These are phyloP conservation scores for Brassica hybrid DNA, from an alignment of 441 rosid genomes.

Conservation along the genomic window DNA sequence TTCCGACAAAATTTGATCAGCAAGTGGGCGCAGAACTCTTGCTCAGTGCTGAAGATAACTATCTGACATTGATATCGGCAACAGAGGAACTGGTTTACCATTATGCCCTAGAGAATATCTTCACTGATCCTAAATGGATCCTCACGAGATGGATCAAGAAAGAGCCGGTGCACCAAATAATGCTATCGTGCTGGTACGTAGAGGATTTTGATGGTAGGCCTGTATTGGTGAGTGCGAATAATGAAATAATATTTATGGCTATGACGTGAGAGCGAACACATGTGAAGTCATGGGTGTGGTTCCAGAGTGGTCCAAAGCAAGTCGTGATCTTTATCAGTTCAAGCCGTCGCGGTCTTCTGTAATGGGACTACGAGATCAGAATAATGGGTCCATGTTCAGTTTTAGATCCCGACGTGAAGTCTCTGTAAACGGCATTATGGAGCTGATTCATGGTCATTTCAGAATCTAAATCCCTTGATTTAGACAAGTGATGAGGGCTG, in stretches of 20 bases:
- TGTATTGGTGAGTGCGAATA: neutral
- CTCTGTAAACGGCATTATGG: neutral
- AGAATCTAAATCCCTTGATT: no score
- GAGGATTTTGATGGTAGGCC: neutral
- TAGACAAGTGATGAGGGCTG: neutral
- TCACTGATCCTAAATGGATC: no score
- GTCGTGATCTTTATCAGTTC: neutral
- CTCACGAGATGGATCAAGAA: neutral
- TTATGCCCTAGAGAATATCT: no score
- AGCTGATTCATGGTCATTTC: no score
- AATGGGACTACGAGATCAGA: neutral
- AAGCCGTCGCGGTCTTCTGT: slow-evolving; percentile 19
- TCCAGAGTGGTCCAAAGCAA: neutral
- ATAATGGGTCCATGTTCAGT: neutral
- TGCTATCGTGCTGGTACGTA: neutral
- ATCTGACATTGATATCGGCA: no score
- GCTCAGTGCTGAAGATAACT: no score
- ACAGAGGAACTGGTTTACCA: no score
- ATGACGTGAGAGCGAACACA: slow-evolving; percentile 5
- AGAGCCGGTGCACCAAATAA: neutral
- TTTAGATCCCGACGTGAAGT: neutral
- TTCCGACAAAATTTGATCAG: neutral
- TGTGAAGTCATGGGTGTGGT: slow-evolving; percentile 1
- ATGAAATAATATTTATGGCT: neutral
- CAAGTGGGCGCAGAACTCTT: no score